Evolutionary conservation across 1,284 basidiomycete genomes (phyloP), one percentile per base, ranked within the genome.

Genomic region (Ganoderma meredithae): DNA sequence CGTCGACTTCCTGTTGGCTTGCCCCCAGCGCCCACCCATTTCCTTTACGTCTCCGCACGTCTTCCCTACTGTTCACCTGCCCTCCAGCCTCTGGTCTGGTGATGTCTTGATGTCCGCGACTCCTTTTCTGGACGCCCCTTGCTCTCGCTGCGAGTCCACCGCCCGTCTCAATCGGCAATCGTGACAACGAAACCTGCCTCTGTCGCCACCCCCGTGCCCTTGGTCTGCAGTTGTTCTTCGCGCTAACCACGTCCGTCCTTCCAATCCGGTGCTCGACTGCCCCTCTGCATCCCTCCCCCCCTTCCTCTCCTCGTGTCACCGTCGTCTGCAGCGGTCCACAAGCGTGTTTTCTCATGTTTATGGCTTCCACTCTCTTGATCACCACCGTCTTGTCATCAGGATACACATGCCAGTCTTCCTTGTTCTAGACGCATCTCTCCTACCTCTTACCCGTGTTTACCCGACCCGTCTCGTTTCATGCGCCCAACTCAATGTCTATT

Each of bases 1-100:
- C 39, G 41, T 33, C 27, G 52, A 33, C 52, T 55, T 55, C 52
- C 52, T 19, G 25, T 55, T 55, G 52, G 13, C 13, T 33, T 25
- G 36, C 52, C 36, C 52, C 62, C 63, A 25, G 39, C 60, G 52
- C 60, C 27, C 39, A 8, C 1, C n/a, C n/a, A 12, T 8, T 36
- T 58, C n/a, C 36, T 53, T 71, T 72, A 70, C 69, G 70, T 71
- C 52, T 68, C 66, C 63, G 66, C 69, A 70, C 72, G 65, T 73
- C 66, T 67, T 67, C 43, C 40, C 59, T 61, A 22, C 36, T 47
- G 40, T 53, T 58, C 63, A 65, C 68, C 66, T 68, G 67, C 43
- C 64, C 40, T 65, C 60, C 39, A 39, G 17, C 39, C 33, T 22
- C 55, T 53, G 62, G 69, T 65, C 41, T 60, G 41, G 62, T 65